These are phyloP conservation scores for Stropharia rugosoannulata DNA, from an alignment of 768 basidiomycete species.

Conservation along the genomic window DNA sequence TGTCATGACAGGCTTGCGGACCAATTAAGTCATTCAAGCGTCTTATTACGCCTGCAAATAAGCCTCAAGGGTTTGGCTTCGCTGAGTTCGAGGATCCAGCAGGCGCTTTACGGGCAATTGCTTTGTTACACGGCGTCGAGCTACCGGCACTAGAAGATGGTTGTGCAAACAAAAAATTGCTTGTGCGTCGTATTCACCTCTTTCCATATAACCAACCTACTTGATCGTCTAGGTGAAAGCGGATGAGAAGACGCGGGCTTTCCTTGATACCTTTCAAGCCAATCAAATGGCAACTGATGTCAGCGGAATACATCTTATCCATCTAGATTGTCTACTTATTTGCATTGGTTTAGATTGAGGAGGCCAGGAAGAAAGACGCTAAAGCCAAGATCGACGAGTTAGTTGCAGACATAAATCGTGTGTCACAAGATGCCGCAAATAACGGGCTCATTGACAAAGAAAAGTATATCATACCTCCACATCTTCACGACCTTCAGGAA, in stretches of 20 bases:
- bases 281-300: slow-evolving; percentile 84
- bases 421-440: slow-evolving; percentile 73
- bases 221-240: slow-evolving; percentile 75
- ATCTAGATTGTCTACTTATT: slow-evolving; percentile 1
- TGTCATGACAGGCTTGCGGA: slow-evolving; percentile 75
- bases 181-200: slow-evolving; percentile 54
- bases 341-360: slow-evolving; percentile 57
- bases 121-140: slow-evolving; percentile 49
- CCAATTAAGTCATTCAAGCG: slow-evolving; percentile 89
- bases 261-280: slow-evolving; percentile 82
- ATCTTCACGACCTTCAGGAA: slow-evolving; percentile 94
- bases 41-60: slow-evolving; percentile 87
- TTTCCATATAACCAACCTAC: slow-evolving; percentile 44
- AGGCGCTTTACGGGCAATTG: slow-evolving; percentile 72
- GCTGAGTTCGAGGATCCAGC: slow-evolving; percentile 95
- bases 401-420: slow-evolving; percentile 68
- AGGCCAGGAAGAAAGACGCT: slow-evolving; percentile 59
- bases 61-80: slow-evolving; percentile 96
- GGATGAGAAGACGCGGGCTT: slow-evolving; percentile 90
- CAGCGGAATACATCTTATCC: slow-evolving; percentile 26
- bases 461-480: slow-evolving; percentile 91
- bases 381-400: slow-evolving; percentile 64
- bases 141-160: slow-evolving; percentile 52
- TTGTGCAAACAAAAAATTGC: slow-evolving; percentile 50
- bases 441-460: slow-evolving; percentile 78